Evolutionary conservation across 257 asterid species (phyloP), one percentile per base, ranked within the genome.

Genomic region (Gentiana dahurica): DNA sequence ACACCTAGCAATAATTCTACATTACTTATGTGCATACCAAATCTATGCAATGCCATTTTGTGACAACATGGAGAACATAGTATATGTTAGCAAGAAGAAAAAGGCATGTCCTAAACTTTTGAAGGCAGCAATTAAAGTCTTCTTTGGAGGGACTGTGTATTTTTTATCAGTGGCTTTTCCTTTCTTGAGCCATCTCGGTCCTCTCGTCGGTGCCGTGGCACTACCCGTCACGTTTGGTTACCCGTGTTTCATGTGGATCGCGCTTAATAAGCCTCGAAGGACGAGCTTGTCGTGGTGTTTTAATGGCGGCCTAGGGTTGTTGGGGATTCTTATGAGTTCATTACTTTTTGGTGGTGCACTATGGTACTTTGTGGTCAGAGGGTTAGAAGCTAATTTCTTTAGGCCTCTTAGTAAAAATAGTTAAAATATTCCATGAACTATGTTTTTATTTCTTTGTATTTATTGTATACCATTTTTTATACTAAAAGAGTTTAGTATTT

Each of bases 21-120:
- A 77, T 70, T 76, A 68, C 36, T 0, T 79, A 1, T 75, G 91
- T 10, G 81, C 97, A 3, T 89, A 86, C 79, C 97, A 86, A 73
- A 81, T 86, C 57, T 89, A 89, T 46, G 94, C 97, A 35, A 89
- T 89, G 95, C 95, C 97, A 5, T 89, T 77, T 63, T 89, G 86
- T 34, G 97, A 89, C 77, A 86, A 89, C 60, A 66, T 86, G 72
- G 97, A 89, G 77, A 80, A 75, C 74, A 24, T 24, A 24, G 78
- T 79, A 65, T 89, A 80, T 77, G 83, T 90, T 24, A 89, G 86
- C 81, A 86, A 66, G 68, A 75, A 66, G 55, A 76, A 81, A 44
- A 72, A 59, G 53, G 93, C 94, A 9, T 89, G 97, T 68, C 90
- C 97, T 0, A 64, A 88, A 89, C 86, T 95, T 95, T 68, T 89